Conservation (phyloP, 768 basidiomycete genomes). For the Daedalea quercina region DNA sequence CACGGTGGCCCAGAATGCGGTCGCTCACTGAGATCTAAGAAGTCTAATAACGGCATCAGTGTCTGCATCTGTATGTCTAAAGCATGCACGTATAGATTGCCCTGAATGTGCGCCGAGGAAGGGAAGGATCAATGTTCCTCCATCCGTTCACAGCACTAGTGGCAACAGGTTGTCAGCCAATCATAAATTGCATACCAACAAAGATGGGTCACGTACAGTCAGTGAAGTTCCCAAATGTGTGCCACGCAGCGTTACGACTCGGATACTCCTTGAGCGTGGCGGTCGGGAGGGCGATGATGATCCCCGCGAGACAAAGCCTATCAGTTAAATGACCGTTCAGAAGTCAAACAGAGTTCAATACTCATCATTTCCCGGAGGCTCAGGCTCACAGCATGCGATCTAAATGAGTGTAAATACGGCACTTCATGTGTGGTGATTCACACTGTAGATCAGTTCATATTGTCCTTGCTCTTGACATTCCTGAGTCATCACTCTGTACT, state of each 20-base stretch:
- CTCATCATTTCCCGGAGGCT: no score
- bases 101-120: slow-evolving; percentile 39
- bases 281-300: slow-evolving; percentile 50
- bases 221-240: slow-evolving; percentile 33
- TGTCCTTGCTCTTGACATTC: no score
- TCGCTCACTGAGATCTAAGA: slow-evolving; percentile 57
- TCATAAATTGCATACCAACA: no score
- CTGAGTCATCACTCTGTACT: no score
- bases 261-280: slow-evolving; percentile 32
- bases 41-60: no score
- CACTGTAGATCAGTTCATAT: no score
- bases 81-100: no score
- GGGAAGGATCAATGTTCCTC: slow-evolving; percentile 34
- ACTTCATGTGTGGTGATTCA: no score
- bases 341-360: background rate
- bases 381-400: no score
- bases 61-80: no score
- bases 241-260: slow-evolving; percentile 33
- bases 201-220: slow-evolving; percentile 22
- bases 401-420: no score
- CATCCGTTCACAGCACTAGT: slow-evolving; percentile 36
- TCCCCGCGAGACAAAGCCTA: slow-evolving; percentile 55
- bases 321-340: background rate
- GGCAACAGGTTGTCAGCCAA: background rate
- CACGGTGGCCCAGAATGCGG: slow-evolving; percentile 66